phyloP scores from a whole-genome alignment of 495 filamentous ascomycete genomes.

The Glonium stellatum region DNA sequence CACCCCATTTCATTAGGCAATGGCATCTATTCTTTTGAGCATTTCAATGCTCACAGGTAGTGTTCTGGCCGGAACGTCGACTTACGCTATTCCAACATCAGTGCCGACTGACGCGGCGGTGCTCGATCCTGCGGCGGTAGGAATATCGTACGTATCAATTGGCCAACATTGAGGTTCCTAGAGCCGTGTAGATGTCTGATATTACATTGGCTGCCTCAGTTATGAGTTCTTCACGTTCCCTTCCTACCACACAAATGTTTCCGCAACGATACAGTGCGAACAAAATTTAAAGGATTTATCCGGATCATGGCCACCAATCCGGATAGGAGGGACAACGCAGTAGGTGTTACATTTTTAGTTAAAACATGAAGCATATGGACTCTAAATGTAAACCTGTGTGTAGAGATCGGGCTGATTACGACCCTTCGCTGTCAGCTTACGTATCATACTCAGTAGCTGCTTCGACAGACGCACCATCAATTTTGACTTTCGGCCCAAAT shows the following conservation, averaged over 20 bases:
- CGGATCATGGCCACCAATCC: constrained; percentile 50
- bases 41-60: not conserved
- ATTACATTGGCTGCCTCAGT: constrained; percentile 35
- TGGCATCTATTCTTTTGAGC: too few relatives aligned
- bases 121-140: constrained; percentile 3
- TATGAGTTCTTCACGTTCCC: constrained; percentile 53
- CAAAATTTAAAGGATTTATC: constrained; percentile 48
- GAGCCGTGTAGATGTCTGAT: not conserved
- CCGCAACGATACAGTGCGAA: constrained; percentile 48
- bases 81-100: not conserved
- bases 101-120: not conserved
- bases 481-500: constrained; percentile 50
- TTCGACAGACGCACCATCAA: constrained; percentile 46
- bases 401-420: constrained; percentile 48
- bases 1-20: too few relatives aligned
- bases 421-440: constrained; percentile 43
- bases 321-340: constrained; percentile 56
- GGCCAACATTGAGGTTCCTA: not conserved
- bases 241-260: constrained; percentile 50
- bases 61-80: not conserved
- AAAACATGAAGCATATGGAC: too few relatives aligned
- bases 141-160: not conserved
- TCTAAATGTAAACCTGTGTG: too few relatives aligned
- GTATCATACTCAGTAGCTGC: constrained; percentile 52
- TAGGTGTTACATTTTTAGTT: too few relatives aligned